A percentile compares a stretch with the other conserved stretches of the same genome.
These are phyloP conservation scores for Vitis riparia DNA, from an alignment of 164 flowering plant species.

Conservation along the genomic window DNA sequence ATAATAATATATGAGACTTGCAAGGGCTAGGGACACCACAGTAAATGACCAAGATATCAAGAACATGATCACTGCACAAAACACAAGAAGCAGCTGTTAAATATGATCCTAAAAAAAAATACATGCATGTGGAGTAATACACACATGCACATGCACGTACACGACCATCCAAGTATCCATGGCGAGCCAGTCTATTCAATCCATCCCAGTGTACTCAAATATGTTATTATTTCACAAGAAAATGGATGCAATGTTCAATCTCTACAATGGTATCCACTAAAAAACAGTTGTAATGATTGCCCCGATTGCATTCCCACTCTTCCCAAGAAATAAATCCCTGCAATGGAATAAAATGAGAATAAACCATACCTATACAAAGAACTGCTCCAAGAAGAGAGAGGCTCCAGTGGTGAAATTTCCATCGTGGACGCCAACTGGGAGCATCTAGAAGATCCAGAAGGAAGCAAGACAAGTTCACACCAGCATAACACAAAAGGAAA, in stretches of 20 bases:
- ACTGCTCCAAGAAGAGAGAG: slow-evolving; percentile 92
- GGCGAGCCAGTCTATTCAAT: not conserved
- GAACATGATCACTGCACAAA: slow-evolving; percentile 97
- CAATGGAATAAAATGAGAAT: not conserved
- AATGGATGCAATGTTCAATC: not conserved
- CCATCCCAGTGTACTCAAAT: not conserved
- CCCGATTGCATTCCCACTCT: not conserved
- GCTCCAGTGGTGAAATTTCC: slow-evolving; percentile 99
- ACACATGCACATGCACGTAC: not conserved
- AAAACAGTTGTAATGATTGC: not conserved
- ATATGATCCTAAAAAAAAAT: not conserved
- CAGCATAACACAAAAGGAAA: slow-evolving; percentile 92
- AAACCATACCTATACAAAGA: slow-evolving; percentile 75
- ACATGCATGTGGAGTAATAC: not conserved
- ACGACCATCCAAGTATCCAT: too few species aligned
- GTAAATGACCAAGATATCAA: slow-evolving; percentile 99
- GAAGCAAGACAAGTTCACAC: slow-evolving; percentile 97
- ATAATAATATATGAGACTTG: slow-evolving; percentile 91
- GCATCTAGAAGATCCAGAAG: slow-evolving; percentile 99
- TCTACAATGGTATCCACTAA: not conserved
- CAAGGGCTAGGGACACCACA: slow-evolving; percentile 90
- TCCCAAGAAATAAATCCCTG: not conserved
- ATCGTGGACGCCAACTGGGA: slow-evolving; percentile 99
- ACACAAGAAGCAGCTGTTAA: slow-evolving; percentile 11
- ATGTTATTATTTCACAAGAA: not conserved